Base-by-base conservation (phyloP, 257 asterid genomes). In the Eucommia ulmoides region DNA sequence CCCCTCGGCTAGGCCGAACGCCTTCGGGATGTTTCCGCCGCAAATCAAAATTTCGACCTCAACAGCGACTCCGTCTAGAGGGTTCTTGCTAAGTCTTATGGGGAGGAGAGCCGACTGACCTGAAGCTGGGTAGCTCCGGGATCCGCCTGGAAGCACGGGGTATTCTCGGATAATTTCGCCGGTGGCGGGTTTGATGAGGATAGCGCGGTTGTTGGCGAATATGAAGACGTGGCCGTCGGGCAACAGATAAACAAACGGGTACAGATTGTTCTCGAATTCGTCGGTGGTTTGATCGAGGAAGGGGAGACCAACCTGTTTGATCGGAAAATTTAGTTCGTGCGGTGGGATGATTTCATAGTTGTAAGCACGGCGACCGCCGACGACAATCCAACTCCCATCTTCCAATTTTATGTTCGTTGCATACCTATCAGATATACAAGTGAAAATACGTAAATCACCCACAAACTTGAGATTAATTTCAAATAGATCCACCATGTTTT, bases 1-100 rank as follows among this genome's bases (percentile, higher is more conserved):
- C 7, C 42, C 23, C 20, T 80, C 86, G 0, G 96, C 53, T 6
- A 20, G 41, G 0, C 23, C 60, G 61, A 75, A 76, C 0, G 98
- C 72, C 2, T 83, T 82, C 0, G 51, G 68, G 0, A 84, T 24
- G 57, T 80, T 85, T 0, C 98, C 97, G 2, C 98, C 96, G 35
- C 95, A 91, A 3, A 91, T 61, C 5, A 91, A 21, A n/a, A 86
- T 88, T 45, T 91, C 89, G 17, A 86, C 92, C 46, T 91, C 89
- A 0, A 59, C 55, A 0, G 62, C 51, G 0, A 42, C n/a, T 0
- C 23, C 20, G 0, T 51, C 49, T 0, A 50, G 25, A 1, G 62
- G 64, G 5, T 33, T 52, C 0, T 8, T 41, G 8, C 54, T 25
- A 12, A 87, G 92, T 44, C 79, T 64, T 8, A 91, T 59, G 0